phyloP scores from a whole-genome alignment of 164 flowering plant species.

The Brasenia schreberi region DNA sequence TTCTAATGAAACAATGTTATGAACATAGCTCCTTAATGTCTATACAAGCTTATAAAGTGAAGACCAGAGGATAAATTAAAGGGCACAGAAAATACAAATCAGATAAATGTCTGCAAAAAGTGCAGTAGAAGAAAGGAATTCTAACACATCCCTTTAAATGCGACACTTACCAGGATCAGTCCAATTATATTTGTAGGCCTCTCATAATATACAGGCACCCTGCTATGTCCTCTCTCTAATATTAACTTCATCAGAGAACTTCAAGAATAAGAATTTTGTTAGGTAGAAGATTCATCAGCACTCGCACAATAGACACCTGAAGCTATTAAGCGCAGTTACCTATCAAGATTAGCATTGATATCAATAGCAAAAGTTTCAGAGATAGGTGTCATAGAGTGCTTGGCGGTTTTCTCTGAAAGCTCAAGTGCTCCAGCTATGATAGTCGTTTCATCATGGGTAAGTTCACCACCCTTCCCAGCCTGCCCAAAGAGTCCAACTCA shows the following conservation, averaged over 20 bases:
- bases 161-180: constrained; percentile 65
- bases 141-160: too few relatives aligned
- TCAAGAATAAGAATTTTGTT: not conserved
- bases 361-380: constrained; percentile 79
- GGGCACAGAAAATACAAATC: too few relatives aligned
- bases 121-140: not conserved
- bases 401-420: constrained; percentile 72
- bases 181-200: constrained; percentile 87
- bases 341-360: constrained; percentile 53
- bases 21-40: too few relatives aligned
- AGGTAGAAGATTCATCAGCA: not conserved
- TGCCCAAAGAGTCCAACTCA: constrained; percentile 8
- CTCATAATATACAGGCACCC: constrained; percentile 91
- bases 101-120: too few relatives aligned
- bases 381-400: constrained; percentile 94
- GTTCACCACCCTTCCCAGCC: constrained; percentile 99
- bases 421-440: constrained; percentile 97
- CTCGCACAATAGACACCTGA: not conserved
- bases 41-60: too few relatives aligned
- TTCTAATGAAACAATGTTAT: too few relatives aligned
- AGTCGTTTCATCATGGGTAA: constrained; percentile 95
- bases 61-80: too few relatives aligned
- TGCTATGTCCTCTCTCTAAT: constrained; percentile 74
- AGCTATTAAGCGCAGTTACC: constrained; percentile 10
- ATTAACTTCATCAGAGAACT: constrained; percentile 41